These are phyloP conservation scores for Hymenoscyphus infarciens DNA, from an alignment of 2,329 filamentous ascomycete species.

Conservation along the genomic window DNA sequence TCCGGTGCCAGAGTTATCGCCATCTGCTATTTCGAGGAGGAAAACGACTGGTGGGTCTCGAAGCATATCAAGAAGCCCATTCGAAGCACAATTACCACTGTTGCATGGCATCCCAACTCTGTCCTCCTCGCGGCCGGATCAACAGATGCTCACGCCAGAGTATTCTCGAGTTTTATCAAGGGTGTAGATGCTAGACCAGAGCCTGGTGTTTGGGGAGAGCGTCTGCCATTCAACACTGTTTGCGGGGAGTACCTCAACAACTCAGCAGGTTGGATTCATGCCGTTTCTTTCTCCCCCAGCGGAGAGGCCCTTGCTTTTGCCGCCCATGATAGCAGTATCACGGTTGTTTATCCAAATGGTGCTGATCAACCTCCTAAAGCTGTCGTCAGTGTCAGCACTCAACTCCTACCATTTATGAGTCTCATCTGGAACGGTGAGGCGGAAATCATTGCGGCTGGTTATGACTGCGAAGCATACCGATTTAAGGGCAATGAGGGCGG, in stretches of 20 bases:
- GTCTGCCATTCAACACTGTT: constrained; percentile 95
- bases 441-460: constrained; percentile 92
- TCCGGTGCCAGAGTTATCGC: constrained; percentile 94
- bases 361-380: constrained; percentile 87
- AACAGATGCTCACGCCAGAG: constrained; percentile 94
- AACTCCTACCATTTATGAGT: constrained; percentile 87
- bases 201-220: constrained; percentile 87
- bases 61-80: constrained; percentile 99
- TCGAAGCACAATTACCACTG: constrained; percentile 89
- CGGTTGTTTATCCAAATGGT: constrained; percentile 88
- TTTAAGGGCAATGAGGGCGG: constrained; percentile 75
- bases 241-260: constrained; percentile 96
- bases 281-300: constrained; percentile 86
- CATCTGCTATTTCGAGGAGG: constrained; percentile 97
- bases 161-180: constrained; percentile 96
- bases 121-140: constrained; percentile 91
- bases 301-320: constrained; percentile 92
- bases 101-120: constrained; percentile 96
- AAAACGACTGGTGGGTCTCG: constrained; percentile 99
- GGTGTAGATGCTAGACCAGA: constrained; percentile 84
- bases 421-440: constrained; percentile 88
- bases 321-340: constrained; percentile 93
- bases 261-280: constrained; percentile 94
- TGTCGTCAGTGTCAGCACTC: constrained; percentile 85
- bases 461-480: constrained; percentile 86